These are phyloP conservation scores for Torulaspora globosa DNA, from an alignment of 1,139 yeast species.

Conservation along the genomic window DNA sequence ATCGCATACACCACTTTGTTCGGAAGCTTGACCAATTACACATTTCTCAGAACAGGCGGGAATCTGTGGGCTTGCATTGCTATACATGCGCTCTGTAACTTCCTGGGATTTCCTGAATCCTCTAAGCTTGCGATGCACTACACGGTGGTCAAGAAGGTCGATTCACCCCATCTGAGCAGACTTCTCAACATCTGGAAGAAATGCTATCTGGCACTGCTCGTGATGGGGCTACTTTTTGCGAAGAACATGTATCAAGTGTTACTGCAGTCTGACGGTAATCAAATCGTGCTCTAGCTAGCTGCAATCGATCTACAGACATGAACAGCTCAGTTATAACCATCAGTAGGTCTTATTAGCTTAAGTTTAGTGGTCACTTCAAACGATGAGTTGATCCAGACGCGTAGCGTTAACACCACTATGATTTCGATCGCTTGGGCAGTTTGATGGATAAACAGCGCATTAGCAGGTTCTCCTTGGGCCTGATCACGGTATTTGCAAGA, in stretches of 20 bases:
- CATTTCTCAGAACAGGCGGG: slow-evolving; percentile 49
- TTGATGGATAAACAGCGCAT: not conserved
- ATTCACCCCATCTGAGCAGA: slow-evolving; percentile 5
- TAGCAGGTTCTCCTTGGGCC: not conserved
- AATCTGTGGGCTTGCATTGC: slow-evolving; percentile 60
- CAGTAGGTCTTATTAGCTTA: too few species aligned
- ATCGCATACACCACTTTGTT: slow-evolving; percentile 69
- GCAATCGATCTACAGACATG: not conserved
- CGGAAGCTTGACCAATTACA: slow-evolving; percentile 67
- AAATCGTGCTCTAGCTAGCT: not conserved
- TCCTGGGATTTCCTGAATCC: slow-evolving; percentile 65
- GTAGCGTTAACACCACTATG: slow-evolving; percentile 2
- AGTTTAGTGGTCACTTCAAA: slow-evolving; percentile 3
- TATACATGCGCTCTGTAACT: slow-evolving; percentile 72
- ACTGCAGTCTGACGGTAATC: slow-evolving; percentile 6
- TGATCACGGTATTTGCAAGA: not conserved
- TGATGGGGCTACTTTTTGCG: slow-evolving; percentile 22
- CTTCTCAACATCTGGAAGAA: slow-evolving; percentile 26
- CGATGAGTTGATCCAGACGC: slow-evolving; percentile 5
- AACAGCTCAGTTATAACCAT: not conserved
- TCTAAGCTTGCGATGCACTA: slow-evolving; percentile 22
- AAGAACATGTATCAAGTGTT: slow-evolving; percentile 14
- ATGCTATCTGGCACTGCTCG: slow-evolving; percentile 20
- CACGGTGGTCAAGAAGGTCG: slow-evolving; percentile 15
- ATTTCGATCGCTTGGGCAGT: not conserved